phyloP scores from a whole-genome alignment of 2,329 filamentous ascomycete species.

The Coniosporium tulheliwenetii region DNA sequence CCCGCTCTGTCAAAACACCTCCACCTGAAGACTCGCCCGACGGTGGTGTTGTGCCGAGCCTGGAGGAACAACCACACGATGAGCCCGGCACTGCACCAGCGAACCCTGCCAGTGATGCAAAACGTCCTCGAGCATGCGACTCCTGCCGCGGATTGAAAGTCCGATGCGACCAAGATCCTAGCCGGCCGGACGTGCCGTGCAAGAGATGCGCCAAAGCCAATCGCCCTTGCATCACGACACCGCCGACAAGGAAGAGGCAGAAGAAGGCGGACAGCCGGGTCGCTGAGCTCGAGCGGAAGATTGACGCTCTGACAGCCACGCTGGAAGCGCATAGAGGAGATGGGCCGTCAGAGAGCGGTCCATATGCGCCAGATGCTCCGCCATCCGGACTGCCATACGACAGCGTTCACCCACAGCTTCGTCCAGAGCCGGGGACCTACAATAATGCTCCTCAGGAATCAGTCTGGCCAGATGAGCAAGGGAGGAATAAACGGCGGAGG shows the following conservation, averaged over 20 bases:
- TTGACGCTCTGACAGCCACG: slow-evolving; percentile 72
- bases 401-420: neutral
- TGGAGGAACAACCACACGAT: too few relatives aligned
- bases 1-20: too few relatives aligned
- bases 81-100: neutral
- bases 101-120: slow-evolving; percentile 16
- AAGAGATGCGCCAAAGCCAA: slow-evolving; percentile 64
- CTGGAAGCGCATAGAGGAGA: slow-evolving; percentile 40
- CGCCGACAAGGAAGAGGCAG: slow-evolving; percentile 61
- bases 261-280: slow-evolving; percentile 87
- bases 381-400: neutral
- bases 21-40: too few relatives aligned
- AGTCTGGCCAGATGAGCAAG: neutral
- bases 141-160: slow-evolving; percentile 40
- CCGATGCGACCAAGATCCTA: slow-evolving; percentile 63
- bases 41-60: too few relatives aligned
- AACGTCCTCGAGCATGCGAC: slow-evolving; percentile 31
- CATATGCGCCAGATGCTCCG: slow-evolving; percentile 2
- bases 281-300: slow-evolving; percentile 82
- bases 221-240: slow-evolving; percentile 62
- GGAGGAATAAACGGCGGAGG: slow-evolving; percentile 14
- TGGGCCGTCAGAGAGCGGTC: slow-evolving; percentile 4
- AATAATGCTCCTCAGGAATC: slow-evolving; percentile 5
- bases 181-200: slow-evolving; percentile 40
- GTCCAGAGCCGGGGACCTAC: neutral